Evolutionary conservation across 345 rosid species (phyloP).

Genomic region (Cardamine occulta): DNA sequence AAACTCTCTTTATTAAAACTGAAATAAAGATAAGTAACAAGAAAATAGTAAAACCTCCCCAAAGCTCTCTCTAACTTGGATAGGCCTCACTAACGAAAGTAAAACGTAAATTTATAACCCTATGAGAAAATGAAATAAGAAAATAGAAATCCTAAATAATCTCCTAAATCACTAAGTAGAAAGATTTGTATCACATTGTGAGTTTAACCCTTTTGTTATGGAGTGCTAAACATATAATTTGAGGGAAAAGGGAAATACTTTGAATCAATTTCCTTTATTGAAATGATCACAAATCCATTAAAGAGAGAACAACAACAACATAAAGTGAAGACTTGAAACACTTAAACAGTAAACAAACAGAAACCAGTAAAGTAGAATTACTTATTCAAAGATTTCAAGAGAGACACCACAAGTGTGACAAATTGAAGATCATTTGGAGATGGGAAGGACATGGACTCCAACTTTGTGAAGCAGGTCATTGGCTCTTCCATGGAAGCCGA

Average conservation of each 20-base stretch:
- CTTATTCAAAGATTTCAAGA: slow-evolving; percentile 22
- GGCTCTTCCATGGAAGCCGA: slow-evolving; percentile 43
- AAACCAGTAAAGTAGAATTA: slow-evolving; percentile 4
- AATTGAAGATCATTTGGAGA: slow-evolving; percentile 26
- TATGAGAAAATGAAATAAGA: too few species aligned
- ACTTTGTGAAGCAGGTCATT: slow-evolving; percentile 27
- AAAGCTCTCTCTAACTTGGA: too few species aligned
- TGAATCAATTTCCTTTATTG: slow-evolving; percentile 3
- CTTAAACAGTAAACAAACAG: not conserved
- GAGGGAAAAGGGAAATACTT: not conserved
- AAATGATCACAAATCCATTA: slow-evolving; percentile 10
- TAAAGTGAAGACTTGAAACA: slow-evolving; percentile 4
- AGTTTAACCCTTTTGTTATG: not conserved
- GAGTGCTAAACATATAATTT: not conserved
- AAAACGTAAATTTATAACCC: too few species aligned
- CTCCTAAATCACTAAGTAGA: too few species aligned
- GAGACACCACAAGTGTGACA: slow-evolving; percentile 9
- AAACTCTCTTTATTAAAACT: too few species aligned
- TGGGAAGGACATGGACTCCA: slow-evolving; percentile 42
- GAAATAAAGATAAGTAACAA: too few species aligned
- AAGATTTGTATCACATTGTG: not conserved
- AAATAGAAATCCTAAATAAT: not conserved
- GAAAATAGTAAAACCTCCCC: too few species aligned
- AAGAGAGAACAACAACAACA: not conserved
- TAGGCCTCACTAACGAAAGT: too few species aligned